A percentile compares a stretch with the other conserved stretches of the same genome.
These are phyloP conservation scores for Pontederia paniculata DNA, from an alignment of 176 grass and related monocot genomes.

Conservation along the genomic window DNA sequence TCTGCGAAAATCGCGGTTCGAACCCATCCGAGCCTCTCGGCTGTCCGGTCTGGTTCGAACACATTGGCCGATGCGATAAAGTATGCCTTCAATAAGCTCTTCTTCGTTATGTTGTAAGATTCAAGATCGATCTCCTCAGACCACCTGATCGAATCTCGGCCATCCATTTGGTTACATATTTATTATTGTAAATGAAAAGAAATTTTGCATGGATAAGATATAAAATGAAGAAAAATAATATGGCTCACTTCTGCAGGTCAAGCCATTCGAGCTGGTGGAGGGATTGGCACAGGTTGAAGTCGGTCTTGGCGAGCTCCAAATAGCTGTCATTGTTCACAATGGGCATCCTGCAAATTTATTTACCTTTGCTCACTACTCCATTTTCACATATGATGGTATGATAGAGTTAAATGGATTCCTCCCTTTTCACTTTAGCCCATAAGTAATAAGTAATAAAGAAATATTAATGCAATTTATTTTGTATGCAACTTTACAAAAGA, in stretches of 20 bases:
- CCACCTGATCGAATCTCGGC: slow-evolving; percentile 37
- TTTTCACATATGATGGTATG: too few relatives aligned
- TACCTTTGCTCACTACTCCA: not conserved
- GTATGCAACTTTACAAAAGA: too few relatives aligned
- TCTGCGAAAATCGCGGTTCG: slow-evolving; percentile 33
- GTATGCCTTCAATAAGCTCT: slow-evolving; percentile 41
- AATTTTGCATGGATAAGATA: not conserved
- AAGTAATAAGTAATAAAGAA: not conserved
- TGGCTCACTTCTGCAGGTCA: slow-evolving; percentile 27
- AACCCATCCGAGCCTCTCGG: slow-evolving; percentile 51
- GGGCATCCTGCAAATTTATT: slow-evolving; percentile 55
- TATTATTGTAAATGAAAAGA: not conserved
- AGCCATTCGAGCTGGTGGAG: slow-evolving; percentile 63
- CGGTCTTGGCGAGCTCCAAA: slow-evolving; percentile 49
- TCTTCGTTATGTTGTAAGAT: slow-evolving; percentile 17
- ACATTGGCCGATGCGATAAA: slow-evolving; percentile 46
- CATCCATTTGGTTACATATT: not conserved
- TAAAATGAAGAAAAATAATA: not conserved
- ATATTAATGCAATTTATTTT: too few relatives aligned
- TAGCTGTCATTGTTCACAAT: slow-evolving; percentile 64
- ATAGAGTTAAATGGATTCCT: too few relatives aligned
- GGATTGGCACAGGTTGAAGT: slow-evolving; percentile 79
- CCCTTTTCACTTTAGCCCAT: not conserved
- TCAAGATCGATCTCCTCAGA: slow-evolving; percentile 30
- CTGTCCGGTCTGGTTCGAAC: slow-evolving; percentile 49